Evolutionary conservation across 1,284 basidiomycete genomes (phyloP).

Genomic region (Laetiporus sulphureus): DNA sequence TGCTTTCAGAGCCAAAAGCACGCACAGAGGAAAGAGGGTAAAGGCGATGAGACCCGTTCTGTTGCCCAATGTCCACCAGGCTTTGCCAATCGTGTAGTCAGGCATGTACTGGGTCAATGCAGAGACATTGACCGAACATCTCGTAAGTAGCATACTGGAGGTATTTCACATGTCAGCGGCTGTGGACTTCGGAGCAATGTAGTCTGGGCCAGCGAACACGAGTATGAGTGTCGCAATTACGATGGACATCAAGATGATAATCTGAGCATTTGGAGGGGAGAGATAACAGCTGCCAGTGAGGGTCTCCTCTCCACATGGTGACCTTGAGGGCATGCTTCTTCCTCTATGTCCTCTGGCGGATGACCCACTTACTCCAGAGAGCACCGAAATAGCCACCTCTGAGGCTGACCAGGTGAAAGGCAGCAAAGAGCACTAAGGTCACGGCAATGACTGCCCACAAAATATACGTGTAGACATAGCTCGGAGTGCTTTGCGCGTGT

Average conservation of each 20-base stretch:
- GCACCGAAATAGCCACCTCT: constrained; percentile 37
- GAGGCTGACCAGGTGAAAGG: constrained; percentile 35
- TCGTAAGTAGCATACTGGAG: constrained; percentile 19
- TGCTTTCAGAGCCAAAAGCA: constrained; percentile 76
- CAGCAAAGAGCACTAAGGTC: constrained; percentile 34
- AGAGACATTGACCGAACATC: constrained; percentile 19
- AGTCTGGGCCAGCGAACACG: constrained; percentile 66
- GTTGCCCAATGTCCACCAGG: constrained; percentile 74
- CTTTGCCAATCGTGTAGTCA: constrained; percentile 61
- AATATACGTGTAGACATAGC: constrained; percentile 50
- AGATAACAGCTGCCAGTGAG: constrained; percentile 39
- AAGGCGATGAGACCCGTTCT: constrained; percentile 76
- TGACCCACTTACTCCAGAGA: constrained; percentile 46
- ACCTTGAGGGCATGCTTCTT: constrained; percentile 31
- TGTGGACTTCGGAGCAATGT: constrained; percentile 53
- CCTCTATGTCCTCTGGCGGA: constrained; percentile 45
- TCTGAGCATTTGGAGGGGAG: constrained; percentile 61
- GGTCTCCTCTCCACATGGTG: constrained; percentile 25
- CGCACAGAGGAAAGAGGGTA: constrained; percentile 69
- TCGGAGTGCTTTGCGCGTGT: constrained; percentile 42
- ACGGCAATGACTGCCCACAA: constrained; percentile 44
- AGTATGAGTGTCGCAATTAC: constrained; percentile 38
- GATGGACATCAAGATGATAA: constrained; percentile 41
- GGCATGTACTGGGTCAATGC: constrained; percentile 33
- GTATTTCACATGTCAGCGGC: constrained; percentile 31